Evolutionary conservation across 352 stramenopile genomes (phyloP), one percentile per base, ranked within the genome.

Genomic region (Plasmopara muralis): DNA sequence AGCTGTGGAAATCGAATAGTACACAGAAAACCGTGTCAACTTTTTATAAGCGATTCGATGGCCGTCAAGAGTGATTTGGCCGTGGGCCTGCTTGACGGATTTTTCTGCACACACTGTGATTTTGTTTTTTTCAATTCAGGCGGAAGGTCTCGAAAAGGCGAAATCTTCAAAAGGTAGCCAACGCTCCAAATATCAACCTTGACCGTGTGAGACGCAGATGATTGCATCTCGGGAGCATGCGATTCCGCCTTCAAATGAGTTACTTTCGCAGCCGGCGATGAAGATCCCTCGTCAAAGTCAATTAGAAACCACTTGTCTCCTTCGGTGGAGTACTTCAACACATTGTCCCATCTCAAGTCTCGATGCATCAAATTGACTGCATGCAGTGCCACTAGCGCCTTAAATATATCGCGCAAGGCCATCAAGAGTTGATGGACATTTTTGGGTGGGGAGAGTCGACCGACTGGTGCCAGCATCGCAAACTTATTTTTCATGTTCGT

Each of bases 181-280:
- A 62, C 43, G 43, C 43, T 34, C 31, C 45, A 50, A 50, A 49
- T 49, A 29, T 49, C 43, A 49, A 62, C 47, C 54, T 56, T 43
- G 43, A 53, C 28, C n/a, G 47, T 57, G 35, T 62, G 55, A 2
- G 41, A 42, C 13, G 20, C 34, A 51, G 33, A 55, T n/a, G 15
- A 47, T n/a, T n/a, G n/a, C 41, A 57, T 62, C 18, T 62, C 47
- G 15, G 43, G 54, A 62, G 54, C 54, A 62, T 62, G 54, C 42
- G 54, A 56, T 47, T 61, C 47, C 41, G 46, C 40, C 12, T 62
- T 51, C 38, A 62, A 61, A 47, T 61, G 54, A 7, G 6, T 15
- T 13, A 44, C 20, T 44, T 52, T 35, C n/a, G 35, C 29, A 45
- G 37, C 35, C 25, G 25, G 37, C 14, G 47, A 53, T 46, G 14